A percentile compares a stretch with the other conserved stretches of the same genome.
Evolutionary conservation across 805 yeast genomes (phyloP).

Genomic region (Saccharomycopsis babjevae): DNA sequence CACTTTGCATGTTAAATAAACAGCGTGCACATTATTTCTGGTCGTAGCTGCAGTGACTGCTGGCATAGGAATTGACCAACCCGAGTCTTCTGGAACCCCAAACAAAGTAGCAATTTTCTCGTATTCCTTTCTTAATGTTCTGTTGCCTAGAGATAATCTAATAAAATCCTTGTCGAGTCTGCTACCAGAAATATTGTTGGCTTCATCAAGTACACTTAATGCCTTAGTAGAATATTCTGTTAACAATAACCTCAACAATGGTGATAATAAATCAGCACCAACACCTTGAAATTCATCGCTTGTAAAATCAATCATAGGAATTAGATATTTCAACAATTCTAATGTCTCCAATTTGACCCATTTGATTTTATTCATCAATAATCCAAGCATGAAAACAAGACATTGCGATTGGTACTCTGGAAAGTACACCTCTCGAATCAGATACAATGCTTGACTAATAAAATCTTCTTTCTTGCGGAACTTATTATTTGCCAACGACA

Average conservation of each 20-base stretch:
- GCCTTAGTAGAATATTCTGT: conserved; percentile 89
- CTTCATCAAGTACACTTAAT: conserved; percentile 79
- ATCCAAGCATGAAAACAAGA: conserved; percentile 65
- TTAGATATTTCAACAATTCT: conserved; percentile 59
- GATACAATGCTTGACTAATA: conserved; percentile 64
- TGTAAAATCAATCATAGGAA: conserved; percentile 69
- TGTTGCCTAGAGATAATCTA: conserved; percentile 83
- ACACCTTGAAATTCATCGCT: conserved; percentile 74
- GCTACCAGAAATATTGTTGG: conserved; percentile 77
- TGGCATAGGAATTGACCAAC: conserved; percentile 98
- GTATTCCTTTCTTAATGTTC: conserved; percentile 66
- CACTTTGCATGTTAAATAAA: conserved; percentile 64
- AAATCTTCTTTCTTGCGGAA: conserved; percentile 91
- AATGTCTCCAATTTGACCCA: conserved; percentile 81
- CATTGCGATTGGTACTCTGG: conserved; percentile 66
- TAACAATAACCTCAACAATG: conserved; percentile 61
- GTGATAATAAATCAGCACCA: conserved; percentile 93
- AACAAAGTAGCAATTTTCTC: conserved; percentile 82
- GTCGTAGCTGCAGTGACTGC: conserved; percentile 82
- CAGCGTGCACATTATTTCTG: conserved; percentile 90
- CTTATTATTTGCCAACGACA: conserved; percentile 64
- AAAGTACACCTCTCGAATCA: conserved; percentile 59
- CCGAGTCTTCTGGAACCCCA: conserved; percentile 84
- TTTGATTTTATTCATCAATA: conserved; percentile 60
- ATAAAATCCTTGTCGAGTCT: conserved; percentile 85